phyloP scores from a whole-genome alignment of 208 protist genomes.

The Leishmania tarentolae region DNA sequence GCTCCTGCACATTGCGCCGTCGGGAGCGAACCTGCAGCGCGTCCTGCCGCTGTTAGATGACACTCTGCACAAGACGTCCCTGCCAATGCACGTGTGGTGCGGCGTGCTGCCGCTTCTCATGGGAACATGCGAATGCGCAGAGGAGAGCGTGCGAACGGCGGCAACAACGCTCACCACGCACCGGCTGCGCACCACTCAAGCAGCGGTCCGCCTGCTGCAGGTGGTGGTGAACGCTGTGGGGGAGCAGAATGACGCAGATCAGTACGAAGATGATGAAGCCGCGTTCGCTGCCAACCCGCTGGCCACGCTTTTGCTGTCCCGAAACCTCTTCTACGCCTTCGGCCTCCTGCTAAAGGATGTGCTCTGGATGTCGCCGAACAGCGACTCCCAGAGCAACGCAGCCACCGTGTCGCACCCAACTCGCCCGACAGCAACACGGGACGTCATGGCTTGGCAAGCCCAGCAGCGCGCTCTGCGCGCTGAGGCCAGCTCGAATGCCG shows the following conservation, averaged over 20 bases:
- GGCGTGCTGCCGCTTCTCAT: constrained; percentile 50
- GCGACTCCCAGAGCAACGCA: not conserved
- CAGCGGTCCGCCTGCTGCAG: constrained; percentile 60
- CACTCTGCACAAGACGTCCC: constrained; percentile 39
- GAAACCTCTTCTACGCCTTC: constrained; percentile 54
- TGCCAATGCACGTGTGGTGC: constrained; percentile 66
- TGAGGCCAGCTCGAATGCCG: constrained; percentile 36
- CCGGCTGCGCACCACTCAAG: constrained; percentile 49
- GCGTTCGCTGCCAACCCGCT: constrained; percentile 72
- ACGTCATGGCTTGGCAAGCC: constrained; percentile 35
- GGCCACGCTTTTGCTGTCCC: constrained; percentile 41
- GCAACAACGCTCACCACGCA: constrained; percentile 37
- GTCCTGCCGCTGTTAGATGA: constrained; percentile 57
- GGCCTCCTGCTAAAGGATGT: constrained; percentile 68
- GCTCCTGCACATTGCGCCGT: constrained; percentile 51
- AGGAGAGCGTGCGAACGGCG: constrained; percentile 34
- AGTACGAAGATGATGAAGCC: constrained; percentile 60
- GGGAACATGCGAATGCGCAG: constrained; percentile 26
- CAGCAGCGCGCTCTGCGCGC: constrained; percentile 50
- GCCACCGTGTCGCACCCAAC: not conserved
- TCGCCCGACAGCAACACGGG: not conserved
- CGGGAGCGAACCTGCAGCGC: constrained; percentile 39
- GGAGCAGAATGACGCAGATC: constrained; percentile 41
- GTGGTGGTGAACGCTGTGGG: constrained; percentile 48
- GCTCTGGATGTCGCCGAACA: constrained; percentile 43